Evolutionary conservation across 2,329 filamentous ascomycete genomes (phyloP).

Genomic region (Graphium sp.): DNA sequence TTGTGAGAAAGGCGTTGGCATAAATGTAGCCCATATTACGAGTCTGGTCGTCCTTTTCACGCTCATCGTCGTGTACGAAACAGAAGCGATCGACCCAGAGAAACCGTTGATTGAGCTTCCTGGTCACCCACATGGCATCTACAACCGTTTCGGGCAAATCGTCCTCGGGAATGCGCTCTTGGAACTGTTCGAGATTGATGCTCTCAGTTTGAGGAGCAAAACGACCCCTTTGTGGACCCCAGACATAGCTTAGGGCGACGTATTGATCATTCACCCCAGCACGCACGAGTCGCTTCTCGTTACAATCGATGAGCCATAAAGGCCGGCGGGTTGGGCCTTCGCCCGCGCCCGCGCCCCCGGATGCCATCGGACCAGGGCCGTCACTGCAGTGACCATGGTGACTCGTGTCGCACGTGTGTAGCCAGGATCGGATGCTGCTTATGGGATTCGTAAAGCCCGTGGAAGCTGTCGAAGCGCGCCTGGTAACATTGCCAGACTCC

Average conservation of each 20-base stretch:
- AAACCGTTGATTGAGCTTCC: slow-evolving; percentile 22
- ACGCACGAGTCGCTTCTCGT: slow-evolving; percentile 19
- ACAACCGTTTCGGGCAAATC: slow-evolving; percentile 22
- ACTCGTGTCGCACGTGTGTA: slow-evolving; percentile 22
- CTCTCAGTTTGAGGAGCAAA: slow-evolving; percentile 16
- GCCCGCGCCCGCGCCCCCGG: too few relatives aligned
- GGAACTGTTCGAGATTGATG: slow-evolving; percentile 18
- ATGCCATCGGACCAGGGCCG: slow-evolving; percentile 3
- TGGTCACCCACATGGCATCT: slow-evolving; percentile 25
- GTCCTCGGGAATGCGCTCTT: slow-evolving; percentile 16
- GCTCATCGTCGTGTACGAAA: slow-evolving; percentile 24
- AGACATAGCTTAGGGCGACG: slow-evolving; percentile 28
- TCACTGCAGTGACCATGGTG: slow-evolving; percentile 21
- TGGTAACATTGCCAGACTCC: slow-evolving; percentile 1
- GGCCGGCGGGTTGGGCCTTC: slow-evolving; percentile 18
- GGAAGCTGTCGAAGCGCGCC: slow-evolving; percentile 2
- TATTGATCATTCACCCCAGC: slow-evolving; percentile 21
- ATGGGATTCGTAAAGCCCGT: slow-evolving; percentile 15
- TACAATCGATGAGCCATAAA: slow-evolving; percentile 21
- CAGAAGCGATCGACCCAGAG: slow-evolving; percentile 29
- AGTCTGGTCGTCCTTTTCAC: slow-evolving; percentile 20
- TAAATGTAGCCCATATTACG: slow-evolving; percentile 27
- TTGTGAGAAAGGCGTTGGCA: slow-evolving; percentile 24
- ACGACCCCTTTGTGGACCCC: slow-evolving; percentile 12
- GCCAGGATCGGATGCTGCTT: slow-evolving; percentile 21